Evolutionary conservation across 768 basidiomycete species (phyloP).

Genomic region (Macrocybe gigantea): DNA sequence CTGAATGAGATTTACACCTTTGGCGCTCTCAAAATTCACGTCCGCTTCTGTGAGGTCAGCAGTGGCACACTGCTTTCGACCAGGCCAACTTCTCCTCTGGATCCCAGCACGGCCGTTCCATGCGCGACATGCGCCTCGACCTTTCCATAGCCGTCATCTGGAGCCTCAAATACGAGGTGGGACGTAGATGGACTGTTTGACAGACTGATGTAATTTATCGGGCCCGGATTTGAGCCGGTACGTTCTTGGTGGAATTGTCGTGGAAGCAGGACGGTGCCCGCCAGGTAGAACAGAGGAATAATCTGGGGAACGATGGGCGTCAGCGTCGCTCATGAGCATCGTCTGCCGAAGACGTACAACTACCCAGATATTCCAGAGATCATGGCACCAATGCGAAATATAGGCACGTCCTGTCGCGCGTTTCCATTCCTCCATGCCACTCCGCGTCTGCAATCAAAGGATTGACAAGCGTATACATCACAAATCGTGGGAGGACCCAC

Average conservation of each 20-base stretch:
- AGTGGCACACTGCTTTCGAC: conserved; percentile 16
- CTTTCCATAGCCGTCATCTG: conserved; percentile 8
- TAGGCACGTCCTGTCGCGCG: conserved; percentile 27
- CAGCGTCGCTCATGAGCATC: not conserved
- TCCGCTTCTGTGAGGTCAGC: conserved; percentile 1
- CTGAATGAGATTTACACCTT: too few species aligned
- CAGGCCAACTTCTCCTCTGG: conserved; percentile 8
- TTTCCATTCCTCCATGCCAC: conserved; percentile 41
- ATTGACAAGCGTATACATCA: not conserved
- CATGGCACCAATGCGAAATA: conserved; percentile 29
- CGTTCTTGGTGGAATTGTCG: conserved; percentile 38
- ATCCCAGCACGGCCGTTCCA: not conserved
- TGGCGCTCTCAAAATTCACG: too few species aligned
- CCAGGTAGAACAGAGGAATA: conserved; percentile 39
- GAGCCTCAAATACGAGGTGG: conserved; percentile 12
- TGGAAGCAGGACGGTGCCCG: conserved; percentile 35
- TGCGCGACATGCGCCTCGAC: conserved; percentile 5
- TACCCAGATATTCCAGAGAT: conserved; percentile 36
- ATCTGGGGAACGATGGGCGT: conserved; percentile 18
- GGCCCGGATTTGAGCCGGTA: conserved; percentile 9
- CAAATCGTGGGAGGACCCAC: conserved; percentile 21
- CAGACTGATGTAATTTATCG: conserved; percentile 20
- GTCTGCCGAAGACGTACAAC: conserved; percentile 26
- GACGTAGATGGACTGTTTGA: conserved; percentile 9
- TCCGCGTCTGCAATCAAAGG: conserved; percentile 24